Base-by-base conservation (phyloP, 345 rosid species). In the Syzygium jambos region DNA sequence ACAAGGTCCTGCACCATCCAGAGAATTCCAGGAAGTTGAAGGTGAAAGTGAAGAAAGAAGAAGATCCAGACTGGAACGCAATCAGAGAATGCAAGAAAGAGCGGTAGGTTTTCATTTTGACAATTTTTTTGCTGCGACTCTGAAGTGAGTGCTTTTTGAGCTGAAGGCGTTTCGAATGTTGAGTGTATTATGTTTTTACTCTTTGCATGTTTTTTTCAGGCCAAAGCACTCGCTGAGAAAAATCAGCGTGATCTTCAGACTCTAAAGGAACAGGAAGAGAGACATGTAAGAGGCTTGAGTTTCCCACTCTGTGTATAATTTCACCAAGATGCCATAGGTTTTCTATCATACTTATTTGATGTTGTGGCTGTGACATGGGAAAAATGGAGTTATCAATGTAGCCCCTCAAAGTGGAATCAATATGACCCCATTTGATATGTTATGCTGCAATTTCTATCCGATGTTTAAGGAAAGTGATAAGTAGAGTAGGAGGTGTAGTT, bases 171-270 rank as follows among this genome's bases (percentile, higher is more conserved):
- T 34, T 73, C 23, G 7, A 73, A 34, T 73, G 49, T 73, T 38
- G 46, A 34, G 80, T 38, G 49, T 19, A 52, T n/a, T 51, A 19
- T 52, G 63, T 53, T 84, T 11, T 84, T 63, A 53, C 61, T 84
- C 86, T 84, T 29, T 12, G 10, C 54, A 38, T 85, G 22, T 78
- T 84, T 41, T 83, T 27, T 89, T 84, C 90, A 93, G 94, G 92
- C 91, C 85, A 91, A 90, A 87, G 94, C 93, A 49, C 86, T 93
- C 49, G 94, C 92, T 15, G 94, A 93, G 91, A 93, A 91, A 91
- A 93, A 93, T 86, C 88, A 90, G 65, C 91, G 94, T 17, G 94
- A 93, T 87, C 92, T 91, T 85, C 92, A 91, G 86, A 89, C 82
- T 85, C 93, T 91, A 85, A 91, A 87, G 84, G 94, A 93, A 15